Evolutionary conservation across 164 flowering plant species (phyloP), one percentile per base, ranked within the genome.

Genomic region (Umbilicus rupestris): DNA sequence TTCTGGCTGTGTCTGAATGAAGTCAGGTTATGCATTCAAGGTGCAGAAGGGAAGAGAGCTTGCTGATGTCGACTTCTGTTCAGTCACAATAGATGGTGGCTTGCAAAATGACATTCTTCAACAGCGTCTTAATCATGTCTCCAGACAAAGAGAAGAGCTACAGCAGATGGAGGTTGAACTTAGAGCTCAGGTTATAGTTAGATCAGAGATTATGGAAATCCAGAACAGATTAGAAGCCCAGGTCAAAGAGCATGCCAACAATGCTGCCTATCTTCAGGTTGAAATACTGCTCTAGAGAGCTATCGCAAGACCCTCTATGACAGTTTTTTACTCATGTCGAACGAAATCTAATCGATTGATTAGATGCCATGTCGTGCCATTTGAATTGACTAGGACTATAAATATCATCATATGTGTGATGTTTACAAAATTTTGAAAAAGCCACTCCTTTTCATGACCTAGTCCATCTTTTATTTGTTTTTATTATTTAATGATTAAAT

Each of bases 151-250:
- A 70, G 91, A 85, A 67, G 89, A 87, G 64, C 69, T 88, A 76
- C 90, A 88, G 70, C 87, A 83, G 15, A 44, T 88, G 78, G 97
- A 95, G 83, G 74, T 81, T 71, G 94, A 87, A 41, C 87, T 95
- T 63, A 77, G 84, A 74, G 94, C 97, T 59, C 90, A 85, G 73
- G 5, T 83, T 39, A 83, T 92, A 52, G 87, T 83, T 2, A 78
- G 89, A 66, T 73, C 92, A 1, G 90, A 84, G 79, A 79, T 92
- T 37, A 62, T 85, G 72, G 83, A 81, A 69, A 82, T 92, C 81
- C 90, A 77, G 69, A 82, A 75, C 66, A 78, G 50, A 62, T 88
- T 76, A 72, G 92, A 88, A 68, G 71, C 79, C 14, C 92, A 82
- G 76, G 72, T 92, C 42, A 84, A 88, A 67, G 97, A 88, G 68